These are phyloP conservation scores for Pichia kudriavzevii DNA, from an alignment of 1,139 yeast species.

Conservation along the genomic window DNA sequence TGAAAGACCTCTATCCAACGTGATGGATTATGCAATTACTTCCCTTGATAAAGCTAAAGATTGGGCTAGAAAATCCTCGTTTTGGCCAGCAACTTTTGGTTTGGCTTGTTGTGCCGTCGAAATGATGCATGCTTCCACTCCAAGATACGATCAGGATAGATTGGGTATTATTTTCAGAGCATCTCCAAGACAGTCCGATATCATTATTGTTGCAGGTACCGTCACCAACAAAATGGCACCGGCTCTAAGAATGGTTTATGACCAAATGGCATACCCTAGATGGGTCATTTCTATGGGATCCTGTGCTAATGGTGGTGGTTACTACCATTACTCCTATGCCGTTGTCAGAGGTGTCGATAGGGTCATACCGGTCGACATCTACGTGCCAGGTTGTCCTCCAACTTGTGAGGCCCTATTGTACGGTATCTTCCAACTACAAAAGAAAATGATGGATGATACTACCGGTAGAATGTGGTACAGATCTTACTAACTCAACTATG, in stretches of 20 bases:
- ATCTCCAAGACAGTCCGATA: conserved; percentile 89
- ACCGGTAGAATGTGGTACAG: conserved; percentile 85
- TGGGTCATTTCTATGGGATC: conserved; percentile 92
- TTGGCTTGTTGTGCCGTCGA: conserved; percentile 91
- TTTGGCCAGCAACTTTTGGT: conserved; percentile 93
- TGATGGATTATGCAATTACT: conserved; percentile 79
- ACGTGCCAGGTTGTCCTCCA: conserved; percentile 93
- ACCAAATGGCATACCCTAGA: conserved; percentile 91
- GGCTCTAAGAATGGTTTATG: conserved; percentile 86
- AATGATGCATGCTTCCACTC: conserved; percentile 93
- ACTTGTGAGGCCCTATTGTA: conserved; percentile 88
- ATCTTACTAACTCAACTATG: conserved; percentile 24
- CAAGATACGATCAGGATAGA: conserved; percentile 90
- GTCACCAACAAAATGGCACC: conserved; percentile 93
- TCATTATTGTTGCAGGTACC: conserved; percentile 91
- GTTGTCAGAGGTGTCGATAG: conserved; percentile 90
- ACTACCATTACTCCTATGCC: conserved; percentile 83
- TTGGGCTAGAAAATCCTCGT: conserved; percentile 90
- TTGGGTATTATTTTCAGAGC: conserved; percentile 92
- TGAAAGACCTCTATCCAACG: conserved; percentile 44
- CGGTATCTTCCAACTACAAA: conserved; percentile 82
- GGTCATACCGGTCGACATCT: conserved; percentile 80
- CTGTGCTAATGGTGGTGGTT: conserved; percentile 93
- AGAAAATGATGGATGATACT: conserved; percentile 79
- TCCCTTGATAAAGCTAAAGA: conserved; percentile 76